Evolutionary conservation across 805 yeast genomes (phyloP), one percentile per base, ranked within the genome.

Genomic region (Maudiozyma turicensis): DNA sequence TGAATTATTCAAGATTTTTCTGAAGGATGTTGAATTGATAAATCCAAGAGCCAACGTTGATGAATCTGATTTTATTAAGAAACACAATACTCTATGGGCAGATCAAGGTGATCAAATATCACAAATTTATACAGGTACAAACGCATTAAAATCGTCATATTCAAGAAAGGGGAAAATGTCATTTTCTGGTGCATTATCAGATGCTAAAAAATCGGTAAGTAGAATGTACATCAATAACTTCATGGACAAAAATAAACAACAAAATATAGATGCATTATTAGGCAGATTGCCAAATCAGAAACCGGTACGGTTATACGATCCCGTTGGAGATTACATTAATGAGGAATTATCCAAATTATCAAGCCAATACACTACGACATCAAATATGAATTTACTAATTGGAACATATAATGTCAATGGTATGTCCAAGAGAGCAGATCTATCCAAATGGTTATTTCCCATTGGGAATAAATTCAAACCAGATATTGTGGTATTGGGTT

Each of bases 101-200:
- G 96, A 93, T 66, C 91, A 93, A 64, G 99, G 99, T 46, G 99
- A 93, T 66, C 95, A 89, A 55, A 82, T 93, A 6, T 86, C 96
- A 2, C 95, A 87, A 63, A 91, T 93, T 14, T 93, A 93, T 67
- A 90, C 98, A 0, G 98, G 99, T 10, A 93, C 99, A 0, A 95
- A 95, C 51, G 99, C 99, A 1, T 72, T 93, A 53, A 93, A 93
- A 66, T 86, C 96, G 0, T 87, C 96, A 3, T 93, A 83, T 62
- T 86, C 97, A 3, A 77, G 99, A 61, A 82, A 86, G 33, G 99
- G 99, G 11, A 91, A 90, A 60, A 89, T 90, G 96, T 88, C 91
- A 44, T 69, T 93, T 48, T 97, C 98, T 0, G 97, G 98, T 31
- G 96, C 96, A 0, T 68, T 93, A 13, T 85, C 96, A 0, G 99